Percentiles rank a stretch among this genome's conserved stretches.
Conservation (phyloP, 1,284 basidiomycete genomes). For the Ceratorhiza oryzae-sativae region DNA sequence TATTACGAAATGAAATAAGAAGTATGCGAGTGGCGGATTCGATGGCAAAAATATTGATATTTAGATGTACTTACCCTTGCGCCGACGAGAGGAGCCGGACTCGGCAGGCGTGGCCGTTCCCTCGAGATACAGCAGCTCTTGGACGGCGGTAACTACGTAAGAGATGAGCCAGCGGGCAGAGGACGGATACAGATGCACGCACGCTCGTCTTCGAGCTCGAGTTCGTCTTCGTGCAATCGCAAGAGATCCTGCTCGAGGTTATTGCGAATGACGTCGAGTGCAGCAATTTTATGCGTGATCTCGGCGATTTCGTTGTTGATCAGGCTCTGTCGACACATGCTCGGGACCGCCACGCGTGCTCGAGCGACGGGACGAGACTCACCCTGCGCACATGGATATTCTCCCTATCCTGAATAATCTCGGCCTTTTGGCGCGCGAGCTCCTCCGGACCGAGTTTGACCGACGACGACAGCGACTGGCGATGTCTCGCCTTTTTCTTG, state of each 20-base stretch:
- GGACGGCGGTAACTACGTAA: constrained; percentile 79
- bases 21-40: background rate
- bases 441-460: constrained; percentile 84
- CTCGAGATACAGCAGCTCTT: constrained; percentile 79
- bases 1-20: constrained; percentile 7
- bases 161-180: constrained; percentile 1
- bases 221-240: constrained; percentile 90
- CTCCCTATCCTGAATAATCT: constrained; percentile 88
- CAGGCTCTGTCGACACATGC: constrained; percentile 66
- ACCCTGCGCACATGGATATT: constrained; percentile 87
- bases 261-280: constrained; percentile 80
- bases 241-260: constrained; percentile 86
- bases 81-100: constrained; percentile 72
- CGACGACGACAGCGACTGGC: constrained; percentile 69
- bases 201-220: constrained; percentile 95
- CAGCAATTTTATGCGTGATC: constrained; percentile 86
- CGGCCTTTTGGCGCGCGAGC: constrained; percentile 77
- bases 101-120: constrained; percentile 52
- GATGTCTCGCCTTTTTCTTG: constrained; percentile 63
- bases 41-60: background rate
- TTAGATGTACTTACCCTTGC: constrained; percentile 63
- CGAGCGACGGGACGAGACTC: constrained; percentile 50
- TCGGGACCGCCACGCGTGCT: background rate
- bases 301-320: constrained; percentile 86
- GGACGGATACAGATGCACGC: constrained; percentile 49